Evolutionary conservation across 1,139 yeast species (phyloP).

Genomic region (Suzukiozyma palmioleophila): DNA sequence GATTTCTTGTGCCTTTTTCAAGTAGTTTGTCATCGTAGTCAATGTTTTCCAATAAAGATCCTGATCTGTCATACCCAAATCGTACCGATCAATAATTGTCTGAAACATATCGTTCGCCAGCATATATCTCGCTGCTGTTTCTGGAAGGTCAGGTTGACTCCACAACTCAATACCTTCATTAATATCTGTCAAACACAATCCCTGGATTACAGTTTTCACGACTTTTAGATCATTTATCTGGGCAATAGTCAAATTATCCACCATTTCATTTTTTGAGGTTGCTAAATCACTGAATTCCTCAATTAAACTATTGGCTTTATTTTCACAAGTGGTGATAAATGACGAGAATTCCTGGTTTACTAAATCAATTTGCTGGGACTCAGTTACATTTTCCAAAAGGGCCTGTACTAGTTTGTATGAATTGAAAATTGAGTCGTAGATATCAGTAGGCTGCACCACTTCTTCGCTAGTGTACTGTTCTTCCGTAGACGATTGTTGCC

Average conservation of each 20-base stretch:
- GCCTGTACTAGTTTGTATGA: constrained; percentile 29
- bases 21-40: constrained; percentile 30
- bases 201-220: constrained; percentile 19
- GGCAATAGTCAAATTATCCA: constrained; percentile 19
- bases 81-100: constrained; percentile 36
- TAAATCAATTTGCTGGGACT: constrained; percentile 6
- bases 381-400: constrained; percentile 21
- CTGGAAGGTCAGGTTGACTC: constrained; percentile 19
- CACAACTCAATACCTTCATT: constrained; percentile 19
- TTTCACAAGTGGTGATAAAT: constrained; percentile 18
- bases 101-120: constrained; percentile 43
- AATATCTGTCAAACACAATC: constrained; percentile 15
- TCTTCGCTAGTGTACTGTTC: constrained; percentile 24
- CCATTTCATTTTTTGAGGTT: constrained; percentile 19
- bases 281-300: constrained; percentile 19
- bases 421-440: constrained; percentile 32
- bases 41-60: constrained; percentile 36
- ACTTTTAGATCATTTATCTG: constrained; percentile 25
- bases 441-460: constrained; percentile 35
- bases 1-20: constrained; percentile 37
- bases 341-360: constrained; percentile 10
- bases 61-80: constrained; percentile 15
- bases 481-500: constrained; percentile 5
- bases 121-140: constrained; percentile 32
- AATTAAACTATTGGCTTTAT: constrained; percentile 19